Percentiles rank a stretch among this genome's conserved stretches.
Conservation (phyloP, 441 rosid species). For the Sinapis alba region DNA sequence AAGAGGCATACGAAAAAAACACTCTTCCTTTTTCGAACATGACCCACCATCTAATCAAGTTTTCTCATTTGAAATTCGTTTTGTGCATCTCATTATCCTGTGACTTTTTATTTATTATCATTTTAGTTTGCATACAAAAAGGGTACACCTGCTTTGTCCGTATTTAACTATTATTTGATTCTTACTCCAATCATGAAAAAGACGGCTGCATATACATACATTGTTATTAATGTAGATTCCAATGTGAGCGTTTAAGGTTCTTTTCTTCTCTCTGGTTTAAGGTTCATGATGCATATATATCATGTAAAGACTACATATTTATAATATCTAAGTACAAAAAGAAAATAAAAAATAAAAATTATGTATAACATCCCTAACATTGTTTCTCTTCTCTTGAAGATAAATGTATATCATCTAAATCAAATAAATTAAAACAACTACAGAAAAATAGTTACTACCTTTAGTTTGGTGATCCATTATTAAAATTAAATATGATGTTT, state of each 20-base stretch:
- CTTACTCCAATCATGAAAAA: slow-evolving; percentile 37
- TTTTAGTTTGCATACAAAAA: slow-evolving; percentile 30
- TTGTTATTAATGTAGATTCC: slow-evolving; percentile 1
- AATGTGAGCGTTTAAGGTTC: slow-evolving; percentile 16
- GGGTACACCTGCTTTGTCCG: slow-evolving; percentile 39
- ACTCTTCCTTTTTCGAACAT: slow-evolving; percentile 28
- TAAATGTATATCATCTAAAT: neutral
- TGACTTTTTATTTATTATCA: neutral
- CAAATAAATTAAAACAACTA: neutral
- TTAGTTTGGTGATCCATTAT: neutral
- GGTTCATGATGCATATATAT: slow-evolving; percentile 1
- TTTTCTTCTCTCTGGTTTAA: slow-evolving; percentile 6
- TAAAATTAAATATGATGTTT: neutral
- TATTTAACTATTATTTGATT: slow-evolving; percentile 36
- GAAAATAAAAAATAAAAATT: neutral
- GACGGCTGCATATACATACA: slow-evolving; percentile 27
- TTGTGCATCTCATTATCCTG: slow-evolving; percentile 18
- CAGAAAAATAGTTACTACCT: neutral
- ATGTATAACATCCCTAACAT: neutral
- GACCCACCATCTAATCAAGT: slow-evolving; percentile 36
- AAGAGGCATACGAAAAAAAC: slow-evolving; percentile 12
- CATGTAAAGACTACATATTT: neutral
- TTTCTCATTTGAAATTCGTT: slow-evolving; percentile 10
- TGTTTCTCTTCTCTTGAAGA: neutral
- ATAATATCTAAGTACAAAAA: neutral